These are phyloP conservation scores for Pythium diclinum DNA, from an alignment of 352 stramenopile genomes.

Conservation along the genomic window DNA sequence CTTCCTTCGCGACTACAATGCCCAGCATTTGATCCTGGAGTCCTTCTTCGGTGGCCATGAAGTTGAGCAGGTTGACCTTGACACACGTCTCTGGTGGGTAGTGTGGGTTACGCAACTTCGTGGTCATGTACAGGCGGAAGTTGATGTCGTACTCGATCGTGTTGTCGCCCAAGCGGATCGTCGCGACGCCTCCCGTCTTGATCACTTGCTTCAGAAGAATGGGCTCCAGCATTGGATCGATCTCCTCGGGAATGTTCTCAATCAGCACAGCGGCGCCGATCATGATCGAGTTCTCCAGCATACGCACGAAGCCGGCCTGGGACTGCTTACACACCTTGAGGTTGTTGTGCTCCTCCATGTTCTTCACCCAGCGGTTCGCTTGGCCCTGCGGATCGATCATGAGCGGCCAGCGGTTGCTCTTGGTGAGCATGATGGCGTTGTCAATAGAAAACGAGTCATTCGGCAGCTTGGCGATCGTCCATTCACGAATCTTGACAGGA, in stretches of 20 bases:
- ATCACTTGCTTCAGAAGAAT: conserved; percentile 93
- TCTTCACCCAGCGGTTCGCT: conserved; percentile 94
- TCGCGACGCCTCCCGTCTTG: conserved; percentile 84
- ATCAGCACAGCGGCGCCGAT: conserved; percentile 92
- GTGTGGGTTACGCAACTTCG: conserved; percentile 93
- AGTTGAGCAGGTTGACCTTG: conserved; percentile 97
- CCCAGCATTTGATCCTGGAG: conserved; percentile 96
- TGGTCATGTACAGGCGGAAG: conserved; percentile 95
- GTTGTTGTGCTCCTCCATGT: conserved; percentile 89
- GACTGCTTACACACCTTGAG: conserved; percentile 94
- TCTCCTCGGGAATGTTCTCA: conserved; percentile 92
- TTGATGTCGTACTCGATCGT: conserved; percentile 93
- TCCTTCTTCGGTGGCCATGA: conserved; percentile 94
- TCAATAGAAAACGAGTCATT: conserved; percentile 95
- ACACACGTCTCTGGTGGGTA: conserved; percentile 94
- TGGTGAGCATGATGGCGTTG: conserved; percentile 93
- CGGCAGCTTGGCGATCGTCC: conserved; percentile 94
- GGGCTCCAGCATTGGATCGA: conserved; percentile 94
- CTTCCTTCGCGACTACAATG: conserved; percentile 93
- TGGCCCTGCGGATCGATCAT: conserved; percentile 97
- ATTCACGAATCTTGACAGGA: conserved; percentile 90
- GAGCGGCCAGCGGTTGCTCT: conserved; percentile 92
- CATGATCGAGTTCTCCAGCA: conserved; percentile 94
- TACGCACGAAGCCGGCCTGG: conserved; percentile 92
- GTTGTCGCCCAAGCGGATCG: conserved; percentile 92